Evolutionary conservation across 78 protist species (phyloP).

Genomic region (Monocercomonoides exilis): DNA sequence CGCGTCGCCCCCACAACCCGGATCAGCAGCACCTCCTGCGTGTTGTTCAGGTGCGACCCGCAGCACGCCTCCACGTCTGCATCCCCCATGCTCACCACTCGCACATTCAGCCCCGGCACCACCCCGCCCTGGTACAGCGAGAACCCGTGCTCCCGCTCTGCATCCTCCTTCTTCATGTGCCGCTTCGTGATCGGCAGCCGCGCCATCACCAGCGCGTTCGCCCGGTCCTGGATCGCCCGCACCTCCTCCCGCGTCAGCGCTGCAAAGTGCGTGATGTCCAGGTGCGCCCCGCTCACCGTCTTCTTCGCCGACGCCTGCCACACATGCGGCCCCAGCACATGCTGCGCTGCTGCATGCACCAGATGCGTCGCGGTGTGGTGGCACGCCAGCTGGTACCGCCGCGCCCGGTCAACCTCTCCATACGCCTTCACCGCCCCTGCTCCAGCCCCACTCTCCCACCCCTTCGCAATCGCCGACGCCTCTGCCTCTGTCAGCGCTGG

Average conservation of each 20-base stretch:
- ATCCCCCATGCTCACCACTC: constrained; percentile 21
- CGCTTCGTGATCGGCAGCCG: neutral
- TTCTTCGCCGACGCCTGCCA: too few relatives aligned
- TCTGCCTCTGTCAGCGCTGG: neutral
- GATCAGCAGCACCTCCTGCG: constrained; percentile 14
- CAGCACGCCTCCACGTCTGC: too few relatives aligned
- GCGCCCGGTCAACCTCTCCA: constrained; percentile 1
- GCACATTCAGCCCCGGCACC: constrained; percentile 21
- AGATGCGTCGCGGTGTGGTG: constrained; percentile 40
- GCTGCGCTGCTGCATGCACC: constrained; percentile 20
- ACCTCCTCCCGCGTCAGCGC: neutral
- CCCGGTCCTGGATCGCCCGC: neutral
- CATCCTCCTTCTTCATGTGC: neutral
- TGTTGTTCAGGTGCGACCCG: constrained; percentile 27
- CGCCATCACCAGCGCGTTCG: constrained; percentile 10
- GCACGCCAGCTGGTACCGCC: constrained; percentile 3
- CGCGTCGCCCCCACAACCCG: neutral
- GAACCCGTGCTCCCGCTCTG: constrained; percentile 29
- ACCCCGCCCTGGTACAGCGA: constrained; percentile 38
- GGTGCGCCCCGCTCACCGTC: constrained; percentile 14
- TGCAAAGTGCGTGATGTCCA: too few relatives aligned
- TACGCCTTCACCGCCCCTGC: neutral
- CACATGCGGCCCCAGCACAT: too few relatives aligned
- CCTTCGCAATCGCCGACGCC: too few relatives aligned
- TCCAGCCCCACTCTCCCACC: too few relatives aligned